phyloP scores from a whole-genome alignment of 2,329 filamentous ascomycete species.

The Sphaerulina musiva region DNA sequence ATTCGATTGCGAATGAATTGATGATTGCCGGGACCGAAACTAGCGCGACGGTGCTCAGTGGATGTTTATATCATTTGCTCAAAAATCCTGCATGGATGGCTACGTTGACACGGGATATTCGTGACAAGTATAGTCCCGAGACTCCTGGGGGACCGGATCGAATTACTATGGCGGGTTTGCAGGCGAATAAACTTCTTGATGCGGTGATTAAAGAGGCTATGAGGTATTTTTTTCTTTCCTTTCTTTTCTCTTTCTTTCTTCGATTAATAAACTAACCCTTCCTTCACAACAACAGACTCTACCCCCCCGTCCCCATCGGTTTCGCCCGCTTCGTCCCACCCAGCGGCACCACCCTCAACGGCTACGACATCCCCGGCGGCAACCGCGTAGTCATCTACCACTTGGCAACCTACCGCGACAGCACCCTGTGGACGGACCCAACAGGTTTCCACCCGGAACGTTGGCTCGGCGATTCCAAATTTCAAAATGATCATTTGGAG shows the following conservation, averaged over 20 bases:
- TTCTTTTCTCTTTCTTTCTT: neutral
- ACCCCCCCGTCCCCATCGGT: constrained; percentile 31
- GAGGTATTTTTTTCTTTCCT: neutral
- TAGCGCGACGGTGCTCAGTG: constrained; percentile 32
- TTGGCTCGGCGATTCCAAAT: constrained; percentile 27
- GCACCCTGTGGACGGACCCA: constrained; percentile 17
- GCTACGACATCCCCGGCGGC: constrained; percentile 17
- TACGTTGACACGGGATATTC: constrained; percentile 33
- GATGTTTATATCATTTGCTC: constrained; percentile 29
- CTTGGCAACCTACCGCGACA: constrained; percentile 16
- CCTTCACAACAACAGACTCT: constrained; percentile 24
- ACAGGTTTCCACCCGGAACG: constrained; percentile 28
- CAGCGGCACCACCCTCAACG: constrained; percentile 19
- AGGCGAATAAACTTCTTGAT: constrained; percentile 33
- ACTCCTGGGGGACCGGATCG: constrained; percentile 17
- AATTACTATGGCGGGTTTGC: constrained; percentile 29
- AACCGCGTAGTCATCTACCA: constrained; percentile 14
- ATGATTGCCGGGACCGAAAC: constrained; percentile 37
- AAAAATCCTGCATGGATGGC: constrained; percentile 27
- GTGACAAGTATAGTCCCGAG: constrained; percentile 25
- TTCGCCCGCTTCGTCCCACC: constrained; percentile 23
- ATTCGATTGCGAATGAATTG: constrained; percentile 30
- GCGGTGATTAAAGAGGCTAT: constrained; percentile 35
- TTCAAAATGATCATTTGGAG: constrained; percentile 20
- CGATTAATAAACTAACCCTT: neutral